Evolutionary conservation across 2,329 filamentous ascomycete genomes (phyloP).

Genomic region (Metarhizium brunneum): DNA sequence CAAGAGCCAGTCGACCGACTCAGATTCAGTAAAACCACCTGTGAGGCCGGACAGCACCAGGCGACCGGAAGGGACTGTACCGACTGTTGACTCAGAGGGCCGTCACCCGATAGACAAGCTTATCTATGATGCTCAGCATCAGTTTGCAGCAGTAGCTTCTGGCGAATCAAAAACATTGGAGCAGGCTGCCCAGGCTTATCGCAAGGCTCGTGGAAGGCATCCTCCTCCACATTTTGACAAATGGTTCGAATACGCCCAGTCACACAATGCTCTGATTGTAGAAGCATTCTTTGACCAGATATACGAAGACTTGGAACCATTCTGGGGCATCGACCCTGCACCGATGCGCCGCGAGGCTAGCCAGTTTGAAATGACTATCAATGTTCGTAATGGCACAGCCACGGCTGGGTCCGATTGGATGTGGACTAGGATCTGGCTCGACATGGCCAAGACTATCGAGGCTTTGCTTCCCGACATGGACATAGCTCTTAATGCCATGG

Average conservation of each 20-base stretch:
- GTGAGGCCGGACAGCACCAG: not conserved
- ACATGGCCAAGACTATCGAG: constrained; percentile 43
- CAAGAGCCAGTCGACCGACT: not conserved
- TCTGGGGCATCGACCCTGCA: constrained; percentile 42
- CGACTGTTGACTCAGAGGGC: constrained; percentile 2
- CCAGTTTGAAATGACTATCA: constrained; percentile 53
- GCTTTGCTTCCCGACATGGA: constrained; percentile 57
- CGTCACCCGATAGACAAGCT: constrained; percentile 44
- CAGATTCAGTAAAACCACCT: not conserved
- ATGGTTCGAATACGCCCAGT: constrained; percentile 48
- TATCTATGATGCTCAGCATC: constrained; percentile 34
- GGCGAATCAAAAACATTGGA: constrained; percentile 40
- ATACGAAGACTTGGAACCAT: constrained; percentile 50
- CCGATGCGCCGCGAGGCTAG: constrained; percentile 41
- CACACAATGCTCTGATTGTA: constrained; percentile 43
- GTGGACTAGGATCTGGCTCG: constrained; percentile 48
- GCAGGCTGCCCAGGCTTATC: constrained; percentile 48
- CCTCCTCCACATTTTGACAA: constrained; percentile 54
- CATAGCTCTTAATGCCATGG: constrained; percentile 56
- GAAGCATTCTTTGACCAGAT: constrained; percentile 58
- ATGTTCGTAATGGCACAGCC: constrained; percentile 43
- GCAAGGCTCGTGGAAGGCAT: constrained; percentile 47
- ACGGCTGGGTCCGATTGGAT: constrained; percentile 44
- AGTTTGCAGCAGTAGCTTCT: constrained; percentile 28
- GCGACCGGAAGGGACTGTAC: not conserved